Evolutionary conservation across 805 yeast species (phyloP).

Genomic region (Yarrowia osloensis): DNA sequence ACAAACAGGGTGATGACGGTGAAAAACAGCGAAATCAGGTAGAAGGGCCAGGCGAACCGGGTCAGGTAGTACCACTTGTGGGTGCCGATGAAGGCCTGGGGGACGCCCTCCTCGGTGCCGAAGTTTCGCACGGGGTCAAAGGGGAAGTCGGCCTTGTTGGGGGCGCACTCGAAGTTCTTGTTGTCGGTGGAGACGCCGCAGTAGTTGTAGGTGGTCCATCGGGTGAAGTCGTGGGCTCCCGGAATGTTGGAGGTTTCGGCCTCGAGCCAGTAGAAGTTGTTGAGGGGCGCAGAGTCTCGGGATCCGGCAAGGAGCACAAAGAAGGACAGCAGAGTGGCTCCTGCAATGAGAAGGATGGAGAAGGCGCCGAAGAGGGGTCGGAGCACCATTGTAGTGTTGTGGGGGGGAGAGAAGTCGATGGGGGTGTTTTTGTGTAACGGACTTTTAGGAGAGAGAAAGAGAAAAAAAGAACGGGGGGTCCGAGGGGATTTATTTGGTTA

Average conservation of each 20-base stretch:
- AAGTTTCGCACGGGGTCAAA: constrained; percentile 81
- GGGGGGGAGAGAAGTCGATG: background rate
- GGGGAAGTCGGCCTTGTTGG: constrained; percentile 72
- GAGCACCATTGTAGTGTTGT: constrained; percentile 30
- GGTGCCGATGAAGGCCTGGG: constrained; percentile 54
- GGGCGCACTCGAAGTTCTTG: constrained; percentile 52
- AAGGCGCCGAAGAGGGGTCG: constrained; percentile 41
- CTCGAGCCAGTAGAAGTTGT: constrained; percentile 74
- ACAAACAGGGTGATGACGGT: constrained; percentile 51
- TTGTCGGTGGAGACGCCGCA: constrained; percentile 52
- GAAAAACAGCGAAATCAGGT: constrained; percentile 59
- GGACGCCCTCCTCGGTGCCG: constrained; percentile 54
- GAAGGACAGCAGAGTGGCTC: constrained; percentile 56
- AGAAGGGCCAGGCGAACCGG: constrained; percentile 67
- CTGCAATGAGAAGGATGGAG: constrained; percentile 45
- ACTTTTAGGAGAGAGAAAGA: too few relatives aligned
- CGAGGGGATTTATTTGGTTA: constrained; percentile 24
- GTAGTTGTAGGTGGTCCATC: constrained; percentile 83
- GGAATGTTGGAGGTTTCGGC: constrained; percentile 65
- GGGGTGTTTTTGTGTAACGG: background rate
- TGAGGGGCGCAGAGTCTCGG: constrained; percentile 54
- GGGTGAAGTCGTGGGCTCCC: constrained; percentile 49
- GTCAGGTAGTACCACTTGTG: constrained; percentile 62
- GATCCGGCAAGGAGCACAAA: constrained; percentile 70
- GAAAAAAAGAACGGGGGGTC: background rate